Percentiles rank a stretch among this genome's conserved stretches.
phyloP scores from a whole-genome alignment of 2,329 filamentous ascomycete species.

The Trichoderma sp. region DNA sequence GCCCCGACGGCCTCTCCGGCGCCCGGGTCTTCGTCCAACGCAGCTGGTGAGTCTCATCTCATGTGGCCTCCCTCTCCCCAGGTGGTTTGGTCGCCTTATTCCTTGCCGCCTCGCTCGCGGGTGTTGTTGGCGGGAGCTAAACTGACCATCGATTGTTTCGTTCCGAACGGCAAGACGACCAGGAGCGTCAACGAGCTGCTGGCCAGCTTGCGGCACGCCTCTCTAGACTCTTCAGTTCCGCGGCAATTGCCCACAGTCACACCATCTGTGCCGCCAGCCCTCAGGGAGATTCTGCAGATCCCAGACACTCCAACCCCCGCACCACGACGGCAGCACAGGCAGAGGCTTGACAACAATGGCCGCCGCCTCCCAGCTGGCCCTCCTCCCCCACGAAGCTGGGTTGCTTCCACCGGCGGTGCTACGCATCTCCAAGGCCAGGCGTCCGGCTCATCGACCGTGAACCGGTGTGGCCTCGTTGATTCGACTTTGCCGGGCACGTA shows the following conservation, averaged over 20 bases:
- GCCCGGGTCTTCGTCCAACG: slow-evolving; percentile 31
- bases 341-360: slow-evolving; percentile 48
- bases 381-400: slow-evolving; percentile 61
- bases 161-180: slow-evolving; percentile 33
- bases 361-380: slow-evolving; percentile 59
- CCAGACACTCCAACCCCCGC: slow-evolving; percentile 56
- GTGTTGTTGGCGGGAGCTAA: slow-evolving; percentile 3
- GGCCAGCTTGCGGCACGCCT: slow-evolving; percentile 54
- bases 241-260: slow-evolving; percentile 35
- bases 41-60: slow-evolving; percentile 30
- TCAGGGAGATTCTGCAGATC: slow-evolving; percentile 60
- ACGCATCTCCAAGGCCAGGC: slow-evolving; percentile 21
- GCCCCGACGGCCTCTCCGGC: slow-evolving; percentile 53
- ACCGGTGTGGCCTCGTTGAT: slow-evolving; percentile 20
- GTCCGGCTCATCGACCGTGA: slow-evolving; percentile 29
- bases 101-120: background rate
- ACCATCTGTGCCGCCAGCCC: slow-evolving; percentile 60
- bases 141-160: background rate
- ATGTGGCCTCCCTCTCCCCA: background rate
- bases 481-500: slow-evolving; percentile 46
- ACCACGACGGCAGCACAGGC: slow-evolving; percentile 47
- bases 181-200: slow-evolving; percentile 61
- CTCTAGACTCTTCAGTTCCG: slow-evolving; percentile 33
- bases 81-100: background rate
- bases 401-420: slow-evolving; percentile 31